A percentile compares a stretch with the other conserved stretches of the same genome.
Evolutionary conservation across 345 rosid species (phyloP).

Genomic region (Turnera subulata): DNA sequence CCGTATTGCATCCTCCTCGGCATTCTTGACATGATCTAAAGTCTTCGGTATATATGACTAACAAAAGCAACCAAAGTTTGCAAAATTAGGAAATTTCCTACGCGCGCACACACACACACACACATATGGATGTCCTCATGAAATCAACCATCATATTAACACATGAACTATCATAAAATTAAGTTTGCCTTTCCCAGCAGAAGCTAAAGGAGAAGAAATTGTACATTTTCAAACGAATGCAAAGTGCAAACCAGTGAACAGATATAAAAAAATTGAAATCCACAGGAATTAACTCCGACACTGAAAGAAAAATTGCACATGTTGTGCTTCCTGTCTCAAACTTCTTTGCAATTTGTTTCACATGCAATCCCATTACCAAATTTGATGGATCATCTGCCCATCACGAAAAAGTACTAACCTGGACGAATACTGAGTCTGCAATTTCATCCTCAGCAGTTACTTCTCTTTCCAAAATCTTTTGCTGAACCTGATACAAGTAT

Average conservation of each 20-base stretch:
- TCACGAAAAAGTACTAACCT: slow-evolving; percentile 43
- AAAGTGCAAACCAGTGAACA: background rate
- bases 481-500: slow-evolving; percentile 54
- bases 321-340: no score
- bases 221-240: no score
- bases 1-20: slow-evolving; percentile 65
- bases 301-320: background rate
- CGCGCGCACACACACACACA: no score
- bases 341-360: no score
- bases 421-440: slow-evolving; percentile 83
- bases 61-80: slow-evolving; percentile 1
- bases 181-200: no score
- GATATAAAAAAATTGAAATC: background rate
- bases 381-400: no score
- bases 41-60: slow-evolving; percentile 88
- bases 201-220: no score
- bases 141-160: background rate
- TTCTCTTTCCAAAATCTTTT: slow-evolving; percentile 57
- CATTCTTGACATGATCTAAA: slow-evolving; percentile 69
- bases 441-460: slow-evolving; percentile 81
- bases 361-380: no score
- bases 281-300: background rate
- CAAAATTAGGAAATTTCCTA: no score
- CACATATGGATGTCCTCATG: background rate
- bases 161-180: background rate